Conservation (phyloP, 148 eudicot species). For the Rhododendron mucronatum region DNA sequence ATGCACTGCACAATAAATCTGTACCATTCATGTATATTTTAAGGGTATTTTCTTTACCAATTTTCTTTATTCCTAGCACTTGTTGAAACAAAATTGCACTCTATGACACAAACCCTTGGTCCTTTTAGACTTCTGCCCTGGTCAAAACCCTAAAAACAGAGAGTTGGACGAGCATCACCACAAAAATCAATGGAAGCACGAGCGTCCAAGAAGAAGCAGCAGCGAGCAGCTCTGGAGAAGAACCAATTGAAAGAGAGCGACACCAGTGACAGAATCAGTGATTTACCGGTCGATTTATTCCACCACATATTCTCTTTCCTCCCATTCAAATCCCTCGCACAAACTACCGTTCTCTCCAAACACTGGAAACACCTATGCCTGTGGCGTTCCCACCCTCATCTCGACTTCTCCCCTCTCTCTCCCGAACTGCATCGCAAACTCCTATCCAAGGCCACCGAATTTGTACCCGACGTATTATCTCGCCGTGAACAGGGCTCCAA, state of each 20-base stretch:
- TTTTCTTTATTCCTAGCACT: too few species aligned
- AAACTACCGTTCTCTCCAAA: background rate
- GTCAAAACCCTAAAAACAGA: too few species aligned
- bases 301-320: background rate
- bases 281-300: background rate
- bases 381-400: background rate
- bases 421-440: background rate
- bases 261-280: background rate
- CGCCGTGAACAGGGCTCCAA: background rate
- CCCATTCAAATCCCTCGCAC: background rate
- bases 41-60: too few species aligned
- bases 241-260: background rate
- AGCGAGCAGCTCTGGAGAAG: background rate
- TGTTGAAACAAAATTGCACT: too few species aligned
- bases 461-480: too few species aligned
- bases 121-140: too few species aligned
- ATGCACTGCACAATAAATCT: too few species aligned
- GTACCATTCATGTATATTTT: too few species aligned
- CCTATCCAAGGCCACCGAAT: too few species aligned
- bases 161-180: too few species aligned
- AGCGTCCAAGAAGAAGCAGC: background rate
- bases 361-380: background rate
- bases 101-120: too few species aligned
- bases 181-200: background rate
- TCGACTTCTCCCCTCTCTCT: background rate